phyloP scores from a whole-genome alignment of 2,329 filamentous ascomycete genomes.

The Neodidymelliopsis sp. region DNA sequence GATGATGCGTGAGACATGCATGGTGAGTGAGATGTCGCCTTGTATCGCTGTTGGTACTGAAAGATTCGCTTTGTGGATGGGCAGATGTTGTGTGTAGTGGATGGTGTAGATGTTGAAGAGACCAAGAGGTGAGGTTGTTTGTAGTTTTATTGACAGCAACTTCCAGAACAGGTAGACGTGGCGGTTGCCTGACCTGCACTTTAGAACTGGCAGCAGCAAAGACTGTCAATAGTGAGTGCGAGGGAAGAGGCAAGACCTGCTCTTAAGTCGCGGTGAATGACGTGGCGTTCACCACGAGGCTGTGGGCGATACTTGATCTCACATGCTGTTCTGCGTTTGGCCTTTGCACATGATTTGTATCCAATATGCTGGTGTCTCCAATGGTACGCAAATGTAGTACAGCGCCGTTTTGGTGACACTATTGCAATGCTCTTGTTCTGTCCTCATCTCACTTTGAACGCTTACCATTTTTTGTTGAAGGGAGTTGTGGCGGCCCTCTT shows the following conservation, averaged over 20 bases:
- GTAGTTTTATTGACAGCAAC: neutral
- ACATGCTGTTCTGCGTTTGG: neutral
- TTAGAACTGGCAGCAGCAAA: neutral
- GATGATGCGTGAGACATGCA: constrained; percentile 54
- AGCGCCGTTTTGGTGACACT: neutral
- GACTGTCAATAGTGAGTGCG: neutral
- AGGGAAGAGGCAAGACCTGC: neutral
- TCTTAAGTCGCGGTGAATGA: constrained; percentile 3
- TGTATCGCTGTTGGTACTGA: neutral
- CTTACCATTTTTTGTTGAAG: no score
- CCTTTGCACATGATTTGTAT: no score
- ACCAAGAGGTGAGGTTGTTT: neutral
- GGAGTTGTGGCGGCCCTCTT: no score
- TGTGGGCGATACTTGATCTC: neutral
- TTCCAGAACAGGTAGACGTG: neutral
- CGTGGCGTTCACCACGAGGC: constrained; percentile 1
- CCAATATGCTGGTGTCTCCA: neutral
- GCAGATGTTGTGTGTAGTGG: neutral
- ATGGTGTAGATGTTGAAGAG: neutral
- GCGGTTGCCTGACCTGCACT: neutral
- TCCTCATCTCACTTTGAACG: no score
- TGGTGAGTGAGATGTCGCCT: constrained; percentile 17
- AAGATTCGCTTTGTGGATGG: neutral
- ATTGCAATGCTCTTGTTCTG: neutral
- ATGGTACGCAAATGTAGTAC: constrained; percentile 2